Percentiles rank a stretch among this genome's conserved stretches.
Evolutionary conservation across 2,329 filamentous ascomycete species (phyloP).

Genomic region (Aspergillus pseudoterreus): DNA sequence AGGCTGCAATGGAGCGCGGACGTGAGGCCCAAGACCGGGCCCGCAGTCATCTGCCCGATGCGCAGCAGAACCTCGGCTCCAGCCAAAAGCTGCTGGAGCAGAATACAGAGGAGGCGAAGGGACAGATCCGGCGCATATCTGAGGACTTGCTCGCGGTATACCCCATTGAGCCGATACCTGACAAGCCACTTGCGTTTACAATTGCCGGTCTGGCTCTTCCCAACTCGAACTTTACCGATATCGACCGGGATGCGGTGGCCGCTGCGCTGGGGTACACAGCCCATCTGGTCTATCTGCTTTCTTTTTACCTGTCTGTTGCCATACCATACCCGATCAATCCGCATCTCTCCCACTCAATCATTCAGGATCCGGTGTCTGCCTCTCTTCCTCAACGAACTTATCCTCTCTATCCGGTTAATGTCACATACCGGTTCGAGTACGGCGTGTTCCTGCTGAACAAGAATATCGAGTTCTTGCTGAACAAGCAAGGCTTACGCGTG

Average conservation of each 20-base stretch:
- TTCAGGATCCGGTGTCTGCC: slow-evolving; percentile 67
- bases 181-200: slow-evolving; percentile 71
- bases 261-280: slow-evolving; percentile 79
- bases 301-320: slow-evolving; percentile 74
- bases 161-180: slow-evolving; percentile 66
- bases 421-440: slow-evolving; percentile 92
- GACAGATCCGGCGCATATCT: slow-evolving; percentile 84
- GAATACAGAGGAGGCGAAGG: slow-evolving; percentile 63
- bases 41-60: slow-evolving; percentile 59
- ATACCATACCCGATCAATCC: slow-evolving; percentile 76
- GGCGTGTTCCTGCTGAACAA: slow-evolving; percentile 96
- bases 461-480: slow-evolving; percentile 72
- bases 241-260: slow-evolving; percentile 64
- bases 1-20: slow-evolving; percentile 64
- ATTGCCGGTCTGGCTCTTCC: slow-evolving; percentile 76
- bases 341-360: slow-evolving; percentile 69
- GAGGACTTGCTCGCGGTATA: slow-evolving; percentile 78
- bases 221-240: slow-evolving; percentile 72
- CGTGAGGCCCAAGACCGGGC: slow-evolving; percentile 57
- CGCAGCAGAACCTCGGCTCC: slow-evolving; percentile 55
- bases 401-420: slow-evolving; percentile 71
- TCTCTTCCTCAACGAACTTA: slow-evolving; percentile 63
- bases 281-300: slow-evolving; percentile 69
- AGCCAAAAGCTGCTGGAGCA: slow-evolving; percentile 54
- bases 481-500: slow-evolving; percentile 67